Conservation (phyloP, 2,329 filamentous ascomycete genomes). For the Sporothrix protearum region DNA sequence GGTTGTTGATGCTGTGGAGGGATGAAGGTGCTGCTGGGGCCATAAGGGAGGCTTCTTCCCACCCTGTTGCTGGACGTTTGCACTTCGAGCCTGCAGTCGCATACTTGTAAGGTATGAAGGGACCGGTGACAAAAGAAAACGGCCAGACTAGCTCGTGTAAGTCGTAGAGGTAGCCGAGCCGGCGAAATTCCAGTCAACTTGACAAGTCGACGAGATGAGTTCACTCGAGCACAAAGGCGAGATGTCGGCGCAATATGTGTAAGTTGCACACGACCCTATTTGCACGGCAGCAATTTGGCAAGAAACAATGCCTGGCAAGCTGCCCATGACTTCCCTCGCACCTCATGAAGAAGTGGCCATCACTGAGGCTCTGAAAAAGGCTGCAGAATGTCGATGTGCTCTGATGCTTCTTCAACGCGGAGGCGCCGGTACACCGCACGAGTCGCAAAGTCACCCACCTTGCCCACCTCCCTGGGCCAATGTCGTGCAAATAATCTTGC, state of each 20-base stretch:
- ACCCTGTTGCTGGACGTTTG: background rate
- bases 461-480: background rate
- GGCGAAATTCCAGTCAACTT: constrained; percentile 10
- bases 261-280: background rate
- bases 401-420: background rate
- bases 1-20: constrained; percentile 11
- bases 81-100: background rate
- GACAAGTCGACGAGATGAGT: background rate
- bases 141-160: background rate
- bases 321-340: background rate
- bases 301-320: background rate
- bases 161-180: constrained; percentile 1
- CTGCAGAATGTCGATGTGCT: background rate
- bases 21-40: background rate
- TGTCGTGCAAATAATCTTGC: background rate
- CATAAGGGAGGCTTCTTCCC: constrained; percentile 20
- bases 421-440: background rate
- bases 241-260: background rate
- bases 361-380: background rate
- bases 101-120: background rate
- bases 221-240: background rate
- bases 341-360: background rate
- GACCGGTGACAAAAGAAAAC: background rate
- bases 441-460: background rate
- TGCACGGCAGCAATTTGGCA: too few species aligned